Percentiles rank a stretch among this genome's conserved stretches.
Evolutionary conservation across 345 rosid species (phyloP).

Genomic region (Citrus inodora): DNA sequence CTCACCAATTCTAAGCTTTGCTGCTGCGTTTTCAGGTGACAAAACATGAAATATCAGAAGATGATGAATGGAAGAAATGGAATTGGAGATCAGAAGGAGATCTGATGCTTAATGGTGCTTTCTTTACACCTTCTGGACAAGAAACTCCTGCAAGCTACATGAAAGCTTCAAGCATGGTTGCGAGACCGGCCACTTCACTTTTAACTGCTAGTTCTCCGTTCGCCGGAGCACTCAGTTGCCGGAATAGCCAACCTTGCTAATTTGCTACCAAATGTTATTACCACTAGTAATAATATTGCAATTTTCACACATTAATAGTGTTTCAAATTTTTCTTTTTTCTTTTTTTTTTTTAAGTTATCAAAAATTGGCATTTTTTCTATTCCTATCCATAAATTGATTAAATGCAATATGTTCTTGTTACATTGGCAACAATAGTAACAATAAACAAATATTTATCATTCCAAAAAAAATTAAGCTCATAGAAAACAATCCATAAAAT

Average conservation of each 20-base stretch:
- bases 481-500: not conserved
- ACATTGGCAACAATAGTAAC: not conserved
- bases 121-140: conserved; percentile 52
- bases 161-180: conserved; percentile 64
- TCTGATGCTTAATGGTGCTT: conserved; percentile 58
- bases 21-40: conserved; percentile 42
- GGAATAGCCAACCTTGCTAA: conserved; percentile 45
- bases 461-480: not conserved
- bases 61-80: conserved; percentile 53
- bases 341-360: too few relatives aligned
- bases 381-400: not conserved
- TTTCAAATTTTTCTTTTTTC: too few relatives aligned
- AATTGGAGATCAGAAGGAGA: conserved; percentile 75
- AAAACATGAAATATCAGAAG: conserved; percentile 36
- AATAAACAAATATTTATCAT: conserved; percentile 4
- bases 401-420: not conserved
- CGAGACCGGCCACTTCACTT: conserved; percentile 55
- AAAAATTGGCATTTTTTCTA: not conserved
- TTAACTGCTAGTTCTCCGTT: conserved; percentile 30
- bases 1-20: too few relatives aligned
- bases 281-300: not conserved
- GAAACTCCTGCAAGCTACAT: conserved; percentile 45
- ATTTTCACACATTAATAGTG: not conserved
- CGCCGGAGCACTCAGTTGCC: conserved; percentile 51
- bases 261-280: not conserved